Base-by-base conservation (phyloP, 495 filamentous ascomycete genomes). In the Durotheca rogersii region DNA sequence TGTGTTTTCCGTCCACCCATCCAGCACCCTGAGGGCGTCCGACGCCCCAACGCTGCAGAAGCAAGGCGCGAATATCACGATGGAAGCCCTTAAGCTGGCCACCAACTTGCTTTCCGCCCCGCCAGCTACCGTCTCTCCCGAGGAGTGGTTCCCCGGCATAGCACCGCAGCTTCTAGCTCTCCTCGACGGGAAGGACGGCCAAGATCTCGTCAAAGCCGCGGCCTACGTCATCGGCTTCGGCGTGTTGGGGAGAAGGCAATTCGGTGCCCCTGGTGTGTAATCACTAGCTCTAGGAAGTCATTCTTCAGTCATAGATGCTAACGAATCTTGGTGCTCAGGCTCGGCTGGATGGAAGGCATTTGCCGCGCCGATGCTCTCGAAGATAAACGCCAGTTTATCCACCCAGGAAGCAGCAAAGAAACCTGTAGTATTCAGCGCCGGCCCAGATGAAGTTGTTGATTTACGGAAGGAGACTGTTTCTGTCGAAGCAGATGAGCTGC, bases 211-310 rank as follows among this genome's bases (percentile, higher is more conserved):
- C 46, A 85, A 76, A 53, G 83, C 78, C 4, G 84, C 83, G 3
- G 80, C 85, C 0, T 88, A 88, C 61, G 77, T 88, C 33, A 84
- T 90, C 43, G 86, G 84, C 0, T 85, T 82, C 58, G 86, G 87
- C 0, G 82, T 91, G 14, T 61, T 93, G 37, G 81, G 82, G 0
- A 82, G 81, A 44, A 83, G 80, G 40, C 66, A 75, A 18, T 81
- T 78, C 57, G 87, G 88, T 5, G 85, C 84, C 17, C 83, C 83
- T 29, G 84, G 76, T 80, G 70, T 51, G 62, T n/a, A 14, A 4
- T n/a, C 45, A 18, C 16, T 7, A 41, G n/a, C n/a, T n/a, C n/a
- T n/a, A 16, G 4, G 1, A 7, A 38, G n/a, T 7, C 10, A 11
- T 49, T 14, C n/a, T n/a, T 33, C 31, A 7, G 27, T 16, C 14